Percentiles rank a stretch among this genome's conserved stretches.
Conservation (phyloP, 805 yeast species). For the Nakazawaea ernobii region DNA sequence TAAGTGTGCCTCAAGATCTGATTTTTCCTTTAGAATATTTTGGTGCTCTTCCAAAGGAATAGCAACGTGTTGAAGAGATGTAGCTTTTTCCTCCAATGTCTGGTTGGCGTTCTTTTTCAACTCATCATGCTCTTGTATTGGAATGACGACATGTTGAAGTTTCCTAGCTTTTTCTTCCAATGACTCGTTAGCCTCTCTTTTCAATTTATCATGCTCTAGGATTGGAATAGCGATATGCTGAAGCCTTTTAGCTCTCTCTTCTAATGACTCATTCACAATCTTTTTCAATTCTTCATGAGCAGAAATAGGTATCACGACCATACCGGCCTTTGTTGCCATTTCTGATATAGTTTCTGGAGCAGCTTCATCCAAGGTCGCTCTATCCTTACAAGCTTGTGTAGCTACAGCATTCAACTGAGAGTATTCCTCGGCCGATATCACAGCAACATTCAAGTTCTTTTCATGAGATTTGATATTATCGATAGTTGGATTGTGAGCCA, state of each 20-base stretch:
- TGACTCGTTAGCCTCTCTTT: not conserved
- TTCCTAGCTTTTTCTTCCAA: not conserved
- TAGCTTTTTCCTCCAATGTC: too few species aligned
- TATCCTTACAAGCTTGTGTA: not conserved
- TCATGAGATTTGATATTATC: constrained; percentile 5
- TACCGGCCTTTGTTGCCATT: constrained; percentile 22
- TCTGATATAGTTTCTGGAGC: constrained; percentile 13
- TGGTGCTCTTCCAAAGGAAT: too few species aligned
- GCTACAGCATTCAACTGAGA: not conserved
- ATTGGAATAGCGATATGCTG: constrained; percentile 10
- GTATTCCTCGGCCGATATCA: constrained; percentile 1
- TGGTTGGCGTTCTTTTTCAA: not conserved
- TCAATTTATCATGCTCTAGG: not conserved
- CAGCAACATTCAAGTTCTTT: constrained; percentile 3
- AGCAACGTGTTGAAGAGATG: too few species aligned
- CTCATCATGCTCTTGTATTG: not conserved
- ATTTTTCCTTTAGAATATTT: too few species aligned
- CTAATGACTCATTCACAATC: constrained; percentile 10
- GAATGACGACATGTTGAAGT: too few species aligned
- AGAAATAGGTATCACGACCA: constrained; percentile 3
- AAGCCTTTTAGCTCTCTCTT: constrained; percentile 16
- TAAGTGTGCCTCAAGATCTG: too few species aligned
- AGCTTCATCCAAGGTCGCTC: constrained; percentile 9
- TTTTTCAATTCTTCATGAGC: constrained; percentile 11
- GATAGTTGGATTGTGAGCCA: constrained; percentile 10